Evolutionary conservation across 331 rosid genomes (phyloP).

Genomic region (Arachis monticola): DNA sequence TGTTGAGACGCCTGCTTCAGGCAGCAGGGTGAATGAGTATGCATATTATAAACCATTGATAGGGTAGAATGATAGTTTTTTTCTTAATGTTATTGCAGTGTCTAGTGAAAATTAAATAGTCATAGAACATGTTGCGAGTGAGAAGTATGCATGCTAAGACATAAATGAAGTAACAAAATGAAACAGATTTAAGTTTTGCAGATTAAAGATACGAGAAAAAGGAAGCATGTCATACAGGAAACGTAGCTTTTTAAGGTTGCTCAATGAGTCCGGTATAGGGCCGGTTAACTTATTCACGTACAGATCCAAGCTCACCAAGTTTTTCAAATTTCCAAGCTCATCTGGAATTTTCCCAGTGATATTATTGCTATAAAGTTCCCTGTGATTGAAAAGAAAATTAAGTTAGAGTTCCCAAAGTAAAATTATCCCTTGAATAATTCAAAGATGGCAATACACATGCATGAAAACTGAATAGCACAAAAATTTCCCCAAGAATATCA

Average conservation of each 20-base stretch:
- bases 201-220: slow-evolving; percentile 45
- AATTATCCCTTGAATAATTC: slow-evolving; percentile 7
- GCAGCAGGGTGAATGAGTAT: slow-evolving; percentile 33
- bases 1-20: slow-evolving; percentile 84
- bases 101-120: slow-evolving; percentile 21
- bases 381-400: slow-evolving; percentile 35
- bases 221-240: slow-evolving; percentile 81
- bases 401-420: slow-evolving; percentile 16
- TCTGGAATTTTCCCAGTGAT: slow-evolving; percentile 74
- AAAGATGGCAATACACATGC: slow-evolving; percentile 21
- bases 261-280: slow-evolving; percentile 64
- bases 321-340: slow-evolving; percentile 80
- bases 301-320: slow-evolving; percentile 98
- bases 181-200: slow-evolving; percentile 23
- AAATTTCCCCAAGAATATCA: neutral
- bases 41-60: slow-evolving; percentile 16
- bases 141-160: neutral
- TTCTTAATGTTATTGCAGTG: slow-evolving; percentile 2
- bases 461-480: neutral
- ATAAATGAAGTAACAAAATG: slow-evolving; percentile 28
- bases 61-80: slow-evolving; percentile 22
- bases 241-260: slow-evolving; percentile 73
- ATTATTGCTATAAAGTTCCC: slow-evolving; percentile 92
- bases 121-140: slow-evolving; percentile 12
- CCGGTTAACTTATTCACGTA: slow-evolving; percentile 71